phyloP scores from a whole-genome alignment of 345 rosid species.

The Hevea brasiliensis region DNA sequence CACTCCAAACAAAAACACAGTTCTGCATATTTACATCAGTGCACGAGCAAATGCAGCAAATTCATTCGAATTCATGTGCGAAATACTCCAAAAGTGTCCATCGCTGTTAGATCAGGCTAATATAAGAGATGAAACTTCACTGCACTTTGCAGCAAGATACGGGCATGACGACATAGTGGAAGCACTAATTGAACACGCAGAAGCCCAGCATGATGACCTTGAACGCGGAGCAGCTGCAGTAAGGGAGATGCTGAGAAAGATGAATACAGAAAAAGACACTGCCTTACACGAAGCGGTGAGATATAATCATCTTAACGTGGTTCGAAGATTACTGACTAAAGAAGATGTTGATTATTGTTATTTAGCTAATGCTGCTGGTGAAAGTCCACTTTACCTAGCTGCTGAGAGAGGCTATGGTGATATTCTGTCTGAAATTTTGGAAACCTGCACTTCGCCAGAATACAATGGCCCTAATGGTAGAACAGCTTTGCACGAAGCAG shows the following conservation, averaged over 20 bases:
- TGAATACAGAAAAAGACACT: constrained; percentile 9
- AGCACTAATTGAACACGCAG: not conserved
- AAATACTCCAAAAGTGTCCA: no score
- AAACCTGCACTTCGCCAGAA: not conserved
- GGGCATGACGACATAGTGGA: no score
- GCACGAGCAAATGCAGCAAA: no score
- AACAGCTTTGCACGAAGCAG: constrained; percentile 24
- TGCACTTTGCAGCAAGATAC: no score
- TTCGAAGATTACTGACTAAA: not conserved
- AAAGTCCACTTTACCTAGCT: constrained; percentile 23
- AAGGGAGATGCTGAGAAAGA: constrained; percentile 2
- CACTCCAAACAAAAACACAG: no score
- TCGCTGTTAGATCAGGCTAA: no score
- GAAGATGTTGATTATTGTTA: constrained; percentile 13
- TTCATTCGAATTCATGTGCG: no score
- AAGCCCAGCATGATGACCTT: not conserved
- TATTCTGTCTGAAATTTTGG: not conserved
- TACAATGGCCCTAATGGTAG: constrained; percentile 18
- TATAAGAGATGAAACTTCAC: no score
- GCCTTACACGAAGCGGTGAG: constrained; percentile 24
- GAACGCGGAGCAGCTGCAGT: not conserved
- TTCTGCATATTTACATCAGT: no score
- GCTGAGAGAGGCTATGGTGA: constrained; percentile 15
- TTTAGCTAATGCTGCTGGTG: not conserved
- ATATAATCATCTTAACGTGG: no score